These are phyloP conservation scores for Terana coerulea DNA, from an alignment of 768 basidiomycete genomes.

Conservation along the genomic window DNA sequence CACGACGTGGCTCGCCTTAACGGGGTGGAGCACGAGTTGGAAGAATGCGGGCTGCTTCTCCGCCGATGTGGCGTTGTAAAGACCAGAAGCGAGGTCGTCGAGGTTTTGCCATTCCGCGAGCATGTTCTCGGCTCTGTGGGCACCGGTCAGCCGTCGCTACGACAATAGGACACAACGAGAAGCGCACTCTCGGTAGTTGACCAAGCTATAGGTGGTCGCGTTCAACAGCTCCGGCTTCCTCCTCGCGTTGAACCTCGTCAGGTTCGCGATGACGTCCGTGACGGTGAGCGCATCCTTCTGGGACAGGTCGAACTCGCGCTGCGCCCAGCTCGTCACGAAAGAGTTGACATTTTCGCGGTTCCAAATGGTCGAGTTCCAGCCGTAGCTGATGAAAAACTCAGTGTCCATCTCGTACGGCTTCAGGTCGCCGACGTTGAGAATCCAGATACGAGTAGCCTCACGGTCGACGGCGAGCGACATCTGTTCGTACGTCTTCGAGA, in stretches of 20 bases:
- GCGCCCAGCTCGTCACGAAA: conserved; percentile 57
- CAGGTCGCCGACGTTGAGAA: conserved; percentile 73
- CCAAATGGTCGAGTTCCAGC: conserved; percentile 58
- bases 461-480: conserved; percentile 62
- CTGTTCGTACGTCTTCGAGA: conserved; percentile 64
- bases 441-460: conserved; percentile 58
- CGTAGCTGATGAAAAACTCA: conserved; percentile 64
- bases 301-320: conserved; percentile 57
- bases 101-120: conserved; percentile 47
- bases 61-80: conserved; percentile 50
- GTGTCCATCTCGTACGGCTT: conserved; percentile 71
- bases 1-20: conserved; percentile 54
- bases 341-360: conserved; percentile 46
- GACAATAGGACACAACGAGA: not conserved
- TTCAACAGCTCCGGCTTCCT: conserved; percentile 67
- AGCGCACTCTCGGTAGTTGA: conserved; percentile 66
- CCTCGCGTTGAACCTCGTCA: conserved; percentile 53
- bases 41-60: conserved; percentile 57
- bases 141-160: not conserved
- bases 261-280: conserved; percentile 49
- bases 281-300: conserved; percentile 38
- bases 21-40: conserved; percentile 67
- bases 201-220: conserved; percentile 56
- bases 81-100: conserved; percentile 43
- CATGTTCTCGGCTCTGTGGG: conserved; percentile 52